These are phyloP conservation scores for Rhododendron griersonianum DNA, from an alignment of 148 eudicot genomes.

Conservation along the genomic window DNA sequence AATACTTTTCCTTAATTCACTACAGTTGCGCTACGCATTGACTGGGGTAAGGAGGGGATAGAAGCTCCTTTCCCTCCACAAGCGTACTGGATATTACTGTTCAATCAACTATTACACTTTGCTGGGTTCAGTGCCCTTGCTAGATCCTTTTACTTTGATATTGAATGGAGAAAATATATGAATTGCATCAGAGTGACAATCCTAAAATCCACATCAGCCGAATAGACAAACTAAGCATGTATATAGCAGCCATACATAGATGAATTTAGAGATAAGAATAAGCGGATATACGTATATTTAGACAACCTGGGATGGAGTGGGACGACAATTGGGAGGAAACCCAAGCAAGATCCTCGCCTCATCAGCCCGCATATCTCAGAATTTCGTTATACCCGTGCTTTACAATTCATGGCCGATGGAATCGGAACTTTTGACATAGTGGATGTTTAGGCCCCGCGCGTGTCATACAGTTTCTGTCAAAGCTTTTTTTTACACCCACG, in stretches of 20 bases:
- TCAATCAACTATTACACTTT: neutral
- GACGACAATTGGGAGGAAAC: constrained; percentile 1
- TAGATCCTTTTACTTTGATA: neutral
- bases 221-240: neutral
- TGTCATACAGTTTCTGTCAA: too few relatives aligned
- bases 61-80: neutral
- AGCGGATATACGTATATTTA: neutral
- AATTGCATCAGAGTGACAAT: neutral
- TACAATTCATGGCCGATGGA: neutral
- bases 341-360: constrained; percentile 5
- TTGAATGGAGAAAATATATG: neutral
- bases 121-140: neutral
- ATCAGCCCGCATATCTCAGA: neutral
- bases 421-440: neutral
- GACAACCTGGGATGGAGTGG: neutral
- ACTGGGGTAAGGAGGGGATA: neutral
- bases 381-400: neutral
- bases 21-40: neutral
- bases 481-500: too few relatives aligned
- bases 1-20: neutral
- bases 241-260: neutral
- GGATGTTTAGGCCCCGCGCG: too few relatives aligned
- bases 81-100: neutral
- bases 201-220: neutral
- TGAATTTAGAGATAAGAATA: neutral